phyloP scores from a whole-genome alignment of 768 basidiomycete species.

The Lentinula raphanica region DNA sequence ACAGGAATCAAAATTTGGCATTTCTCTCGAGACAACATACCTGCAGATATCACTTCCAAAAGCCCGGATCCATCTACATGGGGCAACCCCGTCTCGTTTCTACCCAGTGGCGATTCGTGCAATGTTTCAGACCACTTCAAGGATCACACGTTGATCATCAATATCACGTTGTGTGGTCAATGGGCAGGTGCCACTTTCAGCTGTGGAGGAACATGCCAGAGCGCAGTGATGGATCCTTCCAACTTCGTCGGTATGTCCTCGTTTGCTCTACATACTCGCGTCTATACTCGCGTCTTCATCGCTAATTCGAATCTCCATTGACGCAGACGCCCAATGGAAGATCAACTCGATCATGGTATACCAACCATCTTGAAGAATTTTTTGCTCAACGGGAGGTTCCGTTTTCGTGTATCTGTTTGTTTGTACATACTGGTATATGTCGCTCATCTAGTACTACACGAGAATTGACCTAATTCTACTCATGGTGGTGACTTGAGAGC shows the following conservation, averaged over 20 bases:
- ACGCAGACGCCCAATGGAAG: background rate
- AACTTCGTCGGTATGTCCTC: slow-evolving; percentile 40
- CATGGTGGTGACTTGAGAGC: too few relatives aligned
- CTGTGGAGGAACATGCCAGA: background rate
- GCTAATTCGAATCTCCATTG: background rate
- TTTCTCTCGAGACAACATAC: slow-evolving; percentile 27
- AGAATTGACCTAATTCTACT: too few relatives aligned
- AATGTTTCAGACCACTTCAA: slow-evolving; percentile 29
- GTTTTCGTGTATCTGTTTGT: background rate
- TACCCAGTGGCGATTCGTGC: slow-evolving; percentile 29
- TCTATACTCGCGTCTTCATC: background rate
- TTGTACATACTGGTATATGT: background rate
- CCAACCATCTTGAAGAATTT: background rate
- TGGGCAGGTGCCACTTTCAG: slow-evolving; percentile 27
- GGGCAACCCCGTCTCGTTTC: slow-evolving; percentile 29
- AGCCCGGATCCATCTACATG: slow-evolving; percentile 26
- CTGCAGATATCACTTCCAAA: slow-evolving; percentile 25
- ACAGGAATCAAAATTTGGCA: slow-evolving; percentile 31
- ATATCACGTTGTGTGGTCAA: slow-evolving; percentile 45
- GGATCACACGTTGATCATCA: slow-evolving; percentile 28
- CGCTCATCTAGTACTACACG: background rate
- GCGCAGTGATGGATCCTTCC: slow-evolving; percentile 34
- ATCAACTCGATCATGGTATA: background rate
- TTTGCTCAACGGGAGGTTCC: background rate
- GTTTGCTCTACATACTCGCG: too few relatives aligned